These are phyloP conservation scores for Candida boleticola DNA, from an alignment of 805 yeast species.

Conservation along the genomic window DNA sequence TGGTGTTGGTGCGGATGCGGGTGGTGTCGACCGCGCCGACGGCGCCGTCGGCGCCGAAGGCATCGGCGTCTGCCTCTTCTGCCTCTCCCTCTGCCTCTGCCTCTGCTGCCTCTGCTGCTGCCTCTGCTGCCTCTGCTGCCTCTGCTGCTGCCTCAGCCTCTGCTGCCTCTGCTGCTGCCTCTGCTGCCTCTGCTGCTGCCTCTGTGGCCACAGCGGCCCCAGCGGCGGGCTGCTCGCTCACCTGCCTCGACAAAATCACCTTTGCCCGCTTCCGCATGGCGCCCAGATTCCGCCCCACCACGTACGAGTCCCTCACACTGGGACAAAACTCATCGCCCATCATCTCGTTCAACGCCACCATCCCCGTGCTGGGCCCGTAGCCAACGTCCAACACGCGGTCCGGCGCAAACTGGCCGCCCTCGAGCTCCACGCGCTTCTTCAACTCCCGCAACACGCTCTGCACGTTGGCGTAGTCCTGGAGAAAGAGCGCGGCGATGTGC, in stretches of 20 bases:
- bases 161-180: slow-evolving; percentile 15
- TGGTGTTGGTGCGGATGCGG: slow-evolving; percentile 52
- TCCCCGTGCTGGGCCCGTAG: slow-evolving; percentile 89
- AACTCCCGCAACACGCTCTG: slow-evolving; percentile 68
- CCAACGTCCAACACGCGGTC: slow-evolving; percentile 72
- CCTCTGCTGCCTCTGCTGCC: slow-evolving; percentile 6
- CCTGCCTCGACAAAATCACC: slow-evolving; percentile 68
- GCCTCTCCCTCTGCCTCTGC: slow-evolving; percentile 8
- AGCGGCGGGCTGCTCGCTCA: slow-evolving; percentile 38
- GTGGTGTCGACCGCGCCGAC: slow-evolving; percentile 55
- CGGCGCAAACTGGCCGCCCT: slow-evolving; percentile 54
- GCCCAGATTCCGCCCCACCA: slow-evolving; percentile 53
- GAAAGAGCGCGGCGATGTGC: slow-evolving; percentile 73
- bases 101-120: slow-evolving; percentile 4
- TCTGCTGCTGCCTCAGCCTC: slow-evolving; percentile 8
- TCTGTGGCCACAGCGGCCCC: slow-evolving; percentile 14
- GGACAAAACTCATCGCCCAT: slow-evolving; percentile 67
- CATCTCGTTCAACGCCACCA: slow-evolving; percentile 81
- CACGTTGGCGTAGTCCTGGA: slow-evolving; percentile 75
- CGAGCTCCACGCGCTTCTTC: slow-evolving; percentile 46
- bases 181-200: slow-evolving; percentile 13
- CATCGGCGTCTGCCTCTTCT: slow-evolving; percentile 4
- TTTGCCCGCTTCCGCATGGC: slow-evolving; percentile 83
- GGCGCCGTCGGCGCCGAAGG: slow-evolving; percentile 7
- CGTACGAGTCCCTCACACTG: slow-evolving; percentile 62